These are phyloP conservation scores for Dothistroma pini DNA, from an alignment of 2,329 filamentous ascomycete genomes.

Conservation along the genomic window DNA sequence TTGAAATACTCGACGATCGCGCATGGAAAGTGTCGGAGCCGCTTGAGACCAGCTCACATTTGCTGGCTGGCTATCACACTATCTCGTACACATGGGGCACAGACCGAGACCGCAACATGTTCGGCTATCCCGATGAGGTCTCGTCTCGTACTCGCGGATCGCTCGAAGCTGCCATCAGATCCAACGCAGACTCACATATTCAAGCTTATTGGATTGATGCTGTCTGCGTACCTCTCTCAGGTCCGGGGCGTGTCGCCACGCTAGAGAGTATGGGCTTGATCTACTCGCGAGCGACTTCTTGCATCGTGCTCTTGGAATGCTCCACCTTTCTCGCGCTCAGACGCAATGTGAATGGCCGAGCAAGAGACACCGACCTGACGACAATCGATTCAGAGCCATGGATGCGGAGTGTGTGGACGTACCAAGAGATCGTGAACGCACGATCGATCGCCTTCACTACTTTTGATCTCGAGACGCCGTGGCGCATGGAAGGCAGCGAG, in stretches of 20 bases:
- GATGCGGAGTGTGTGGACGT: slow-evolving; percentile 2
- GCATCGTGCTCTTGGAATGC: background rate
- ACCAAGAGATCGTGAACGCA: slow-evolving; percentile 1
- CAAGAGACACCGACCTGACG: background rate
- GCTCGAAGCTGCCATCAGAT: background rate
- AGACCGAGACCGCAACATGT: background rate
- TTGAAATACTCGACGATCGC: background rate
- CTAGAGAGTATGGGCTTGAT: slow-evolving; percentile 2
- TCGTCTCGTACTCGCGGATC: background rate
- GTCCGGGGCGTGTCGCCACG: background rate
- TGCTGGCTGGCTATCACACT: background rate
- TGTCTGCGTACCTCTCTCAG: background rate
- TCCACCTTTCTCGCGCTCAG: background rate
- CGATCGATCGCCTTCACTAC: background rate
- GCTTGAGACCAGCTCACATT: background rate
- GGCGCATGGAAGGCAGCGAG: background rate
- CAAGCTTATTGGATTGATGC: slow-evolving; percentile 1
- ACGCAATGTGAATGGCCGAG: background rate
- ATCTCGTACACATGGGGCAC: background rate
- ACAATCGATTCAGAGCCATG: background rate
- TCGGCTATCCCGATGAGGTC: background rate
- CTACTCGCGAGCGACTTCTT: background rate
- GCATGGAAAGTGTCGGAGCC: background rate
- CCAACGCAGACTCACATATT: background rate
- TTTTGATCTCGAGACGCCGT: background rate